phyloP scores from a whole-genome alignment of 306 rosid genomes.

The Prunus salicina region DNA sequence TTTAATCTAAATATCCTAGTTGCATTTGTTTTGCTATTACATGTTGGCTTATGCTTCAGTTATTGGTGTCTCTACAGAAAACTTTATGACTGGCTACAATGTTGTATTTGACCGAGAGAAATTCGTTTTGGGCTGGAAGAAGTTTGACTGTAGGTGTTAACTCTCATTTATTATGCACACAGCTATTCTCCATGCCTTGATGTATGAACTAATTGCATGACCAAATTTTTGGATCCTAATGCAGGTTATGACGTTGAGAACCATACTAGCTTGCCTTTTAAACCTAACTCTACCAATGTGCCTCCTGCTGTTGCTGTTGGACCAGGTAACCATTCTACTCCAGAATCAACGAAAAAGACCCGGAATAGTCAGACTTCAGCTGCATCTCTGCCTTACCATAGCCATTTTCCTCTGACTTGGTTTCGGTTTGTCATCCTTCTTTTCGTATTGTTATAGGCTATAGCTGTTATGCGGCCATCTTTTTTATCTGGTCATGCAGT shows the following conservation, averaged over 20 bases:
- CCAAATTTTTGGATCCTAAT: conserved; percentile 16
- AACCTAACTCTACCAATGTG: conserved; percentile 40
- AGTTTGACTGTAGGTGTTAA: conserved; percentile 64
- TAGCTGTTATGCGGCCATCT: conserved; percentile 12
- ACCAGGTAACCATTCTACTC: conserved; percentile 42
- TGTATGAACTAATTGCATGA: conserved; percentile 5
- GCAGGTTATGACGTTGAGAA: conserved; percentile 79
- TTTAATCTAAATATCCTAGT: background rate
- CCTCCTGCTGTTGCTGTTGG: conserved; percentile 84
- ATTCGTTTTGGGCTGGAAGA: conserved; percentile 80
- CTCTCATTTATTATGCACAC: conserved; percentile 17
- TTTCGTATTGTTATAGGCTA: conserved; percentile 28
- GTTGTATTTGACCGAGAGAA: conserved; percentile 88
- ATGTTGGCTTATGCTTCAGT: conserved; percentile 13
- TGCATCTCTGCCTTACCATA: conserved; percentile 37
- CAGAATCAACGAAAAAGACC: conserved; percentile 39
- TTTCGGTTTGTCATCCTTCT: conserved; percentile 35
- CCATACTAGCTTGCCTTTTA: conserved; percentile 27
- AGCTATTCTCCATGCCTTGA: conserved; percentile 9
- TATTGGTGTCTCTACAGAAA: conserved; percentile 57
- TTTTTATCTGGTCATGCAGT: conserved; percentile 20
- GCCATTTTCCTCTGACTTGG: conserved; percentile 33
- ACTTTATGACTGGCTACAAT: conserved; percentile 87
- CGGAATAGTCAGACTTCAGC: conserved; percentile 34
- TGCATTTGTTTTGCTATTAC: conserved; percentile 10